Evolutionary conservation across 2,329 filamentous ascomycete genomes (phyloP).

Genomic region (Nakataea oryzae): DNA sequence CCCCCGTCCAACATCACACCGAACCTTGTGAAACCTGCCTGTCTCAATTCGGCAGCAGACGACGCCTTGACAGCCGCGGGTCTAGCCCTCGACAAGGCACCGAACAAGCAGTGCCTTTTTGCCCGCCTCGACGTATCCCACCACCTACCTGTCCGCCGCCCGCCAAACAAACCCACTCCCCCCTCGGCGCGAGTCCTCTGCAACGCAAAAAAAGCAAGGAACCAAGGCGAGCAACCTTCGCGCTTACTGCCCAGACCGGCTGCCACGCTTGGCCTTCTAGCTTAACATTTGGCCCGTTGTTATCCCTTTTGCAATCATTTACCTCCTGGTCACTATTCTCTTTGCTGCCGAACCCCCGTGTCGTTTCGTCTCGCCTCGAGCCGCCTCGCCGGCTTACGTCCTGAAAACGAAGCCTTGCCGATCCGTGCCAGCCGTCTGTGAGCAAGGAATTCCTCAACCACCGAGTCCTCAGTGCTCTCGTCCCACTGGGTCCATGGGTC

Average conservation of each 20-base stretch:
- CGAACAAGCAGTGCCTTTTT: neutral
- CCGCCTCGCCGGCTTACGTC: too few relatives aligned
- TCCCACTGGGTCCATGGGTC: neutral
- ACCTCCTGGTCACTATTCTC: neutral
- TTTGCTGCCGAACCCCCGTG: neutral
- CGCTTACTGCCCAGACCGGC: neutral
- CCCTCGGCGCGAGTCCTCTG: neutral
- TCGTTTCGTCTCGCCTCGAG: neutral
- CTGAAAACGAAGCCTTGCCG: neutral
- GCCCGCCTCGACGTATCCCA: neutral
- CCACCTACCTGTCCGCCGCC: neutral
- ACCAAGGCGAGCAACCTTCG: neutral
- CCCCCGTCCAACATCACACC: neutral
- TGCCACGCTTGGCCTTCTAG: neutral
- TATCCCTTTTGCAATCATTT: neutral
- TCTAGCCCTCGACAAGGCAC: neutral
- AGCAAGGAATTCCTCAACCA: neutral
- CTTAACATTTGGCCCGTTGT: neutral
- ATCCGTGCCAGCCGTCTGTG: too few relatives aligned
- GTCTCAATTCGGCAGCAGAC: neutral
- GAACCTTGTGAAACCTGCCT: constrained; percentile 2
- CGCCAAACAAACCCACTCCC: neutral
- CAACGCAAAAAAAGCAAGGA: neutral
- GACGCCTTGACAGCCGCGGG: neutral
- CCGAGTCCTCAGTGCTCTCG: neutral